phyloP scores from a whole-genome alignment of 2,329 filamentous ascomycete species.

The Cryphonectria japonica region DNA sequence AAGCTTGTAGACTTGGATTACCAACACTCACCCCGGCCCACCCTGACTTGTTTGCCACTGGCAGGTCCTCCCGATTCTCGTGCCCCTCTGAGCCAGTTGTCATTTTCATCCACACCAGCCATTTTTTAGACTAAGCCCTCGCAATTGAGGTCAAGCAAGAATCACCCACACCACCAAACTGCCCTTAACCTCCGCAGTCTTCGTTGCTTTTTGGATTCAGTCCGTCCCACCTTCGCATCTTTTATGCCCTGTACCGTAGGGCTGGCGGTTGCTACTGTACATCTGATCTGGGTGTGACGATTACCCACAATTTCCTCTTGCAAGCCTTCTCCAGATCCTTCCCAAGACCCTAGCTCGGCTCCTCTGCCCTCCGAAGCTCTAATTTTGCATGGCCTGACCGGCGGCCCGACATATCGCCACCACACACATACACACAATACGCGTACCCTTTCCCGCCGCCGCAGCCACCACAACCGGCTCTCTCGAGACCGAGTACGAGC shows the following conservation, averaged over 20 bases:
- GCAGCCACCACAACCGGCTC: slow-evolving; percentile 6
- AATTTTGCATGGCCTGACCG: slow-evolving; percentile 29
- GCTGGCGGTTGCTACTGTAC: neutral
- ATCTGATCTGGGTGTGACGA: slow-evolving; percentile 8
- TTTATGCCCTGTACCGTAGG: neutral
- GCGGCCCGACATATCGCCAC: slow-evolving; percentile 19
- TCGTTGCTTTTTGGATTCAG: neutral
- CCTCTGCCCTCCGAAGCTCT: slow-evolving; percentile 22
- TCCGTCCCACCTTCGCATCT: neutral
- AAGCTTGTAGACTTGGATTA: neutral
- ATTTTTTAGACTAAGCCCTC: neutral
- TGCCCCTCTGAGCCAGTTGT: neutral
- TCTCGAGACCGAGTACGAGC: slow-evolving; percentile 1
- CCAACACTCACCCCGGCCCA: neutral
- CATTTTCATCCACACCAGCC: neutral
- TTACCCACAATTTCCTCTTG: slow-evolving; percentile 27
- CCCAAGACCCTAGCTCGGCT: slow-evolving; percentile 20
- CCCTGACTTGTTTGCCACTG: neutral
- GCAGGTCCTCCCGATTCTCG: neutral
- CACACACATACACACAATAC: neutral
- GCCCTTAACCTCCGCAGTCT: neutral
- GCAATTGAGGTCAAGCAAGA: neutral
- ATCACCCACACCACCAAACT: neutral
- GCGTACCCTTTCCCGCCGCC: slow-evolving; percentile 3
- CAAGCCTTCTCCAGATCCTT: slow-evolving; percentile 14